phyloP scores from a whole-genome alignment of 768 basidiomycete genomes.

The Macrolepiota fuliginosa region DNA sequence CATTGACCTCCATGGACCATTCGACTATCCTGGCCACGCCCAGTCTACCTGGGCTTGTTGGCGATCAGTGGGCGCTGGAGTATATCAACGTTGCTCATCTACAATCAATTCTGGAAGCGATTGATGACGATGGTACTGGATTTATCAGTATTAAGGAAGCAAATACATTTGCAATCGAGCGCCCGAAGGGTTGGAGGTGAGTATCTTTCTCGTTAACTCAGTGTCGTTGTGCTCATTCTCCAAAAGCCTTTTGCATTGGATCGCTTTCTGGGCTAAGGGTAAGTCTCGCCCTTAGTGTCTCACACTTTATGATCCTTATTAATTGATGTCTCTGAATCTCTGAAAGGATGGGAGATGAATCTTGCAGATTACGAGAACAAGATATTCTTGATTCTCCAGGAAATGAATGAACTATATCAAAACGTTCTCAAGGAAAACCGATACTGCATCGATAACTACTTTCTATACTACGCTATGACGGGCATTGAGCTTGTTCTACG shows the following conservation, averaged over 20 bases:
- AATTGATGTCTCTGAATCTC: not conserved
- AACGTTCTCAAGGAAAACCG: constrained; percentile 30
- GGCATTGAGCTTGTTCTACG: constrained; percentile 30
- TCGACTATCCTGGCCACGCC: constrained; percentile 14
- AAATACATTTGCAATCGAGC: constrained; percentile 31
- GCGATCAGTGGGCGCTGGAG: constrained; percentile 34
- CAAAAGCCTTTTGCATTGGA: constrained; percentile 31
- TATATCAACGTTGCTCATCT: constrained; percentile 38
- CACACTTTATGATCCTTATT: not conserved
- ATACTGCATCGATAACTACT: constrained; percentile 30
- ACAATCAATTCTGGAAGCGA: constrained; percentile 37
- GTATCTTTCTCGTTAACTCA: not conserved
- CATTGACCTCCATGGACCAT: constrained; percentile 1
- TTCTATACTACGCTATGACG: constrained; percentile 29
- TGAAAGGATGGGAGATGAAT: constrained; percentile 32
- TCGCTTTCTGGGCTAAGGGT: constrained; percentile 38
- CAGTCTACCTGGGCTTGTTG: not conserved
- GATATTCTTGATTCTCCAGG: constrained; percentile 29
- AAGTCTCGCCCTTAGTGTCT: not conserved
- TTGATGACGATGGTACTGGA: constrained; percentile 41
- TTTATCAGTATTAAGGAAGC: constrained; percentile 40
- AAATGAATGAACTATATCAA: constrained; percentile 26
- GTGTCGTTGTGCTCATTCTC: not conserved
- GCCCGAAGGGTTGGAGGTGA: constrained; percentile 36
- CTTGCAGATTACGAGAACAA: constrained; percentile 31